Conservation (phyloP, 768 basidiomycete genomes). For the Tulasnella sp. region DNA sequence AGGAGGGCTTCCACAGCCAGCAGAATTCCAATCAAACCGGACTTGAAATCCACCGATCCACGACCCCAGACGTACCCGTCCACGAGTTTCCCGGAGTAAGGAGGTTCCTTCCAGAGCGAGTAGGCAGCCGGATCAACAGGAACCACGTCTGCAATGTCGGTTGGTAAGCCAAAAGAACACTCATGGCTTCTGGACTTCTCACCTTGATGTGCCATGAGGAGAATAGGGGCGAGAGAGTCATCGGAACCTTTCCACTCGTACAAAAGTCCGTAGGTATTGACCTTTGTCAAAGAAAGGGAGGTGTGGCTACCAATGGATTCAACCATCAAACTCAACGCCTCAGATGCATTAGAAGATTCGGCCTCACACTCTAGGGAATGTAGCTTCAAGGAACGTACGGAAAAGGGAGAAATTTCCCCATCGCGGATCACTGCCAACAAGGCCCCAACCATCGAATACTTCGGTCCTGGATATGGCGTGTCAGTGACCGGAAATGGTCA, state of each 20-base stretch:
- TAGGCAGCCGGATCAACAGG: constrained; percentile 58
- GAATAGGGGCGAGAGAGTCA: constrained; percentile 58
- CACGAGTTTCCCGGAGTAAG: constrained; percentile 55
- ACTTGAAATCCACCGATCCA: constrained; percentile 72
- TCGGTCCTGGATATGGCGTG: constrained; percentile 44
- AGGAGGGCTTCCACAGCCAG: constrained; percentile 59
- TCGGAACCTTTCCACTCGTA: constrained; percentile 70
- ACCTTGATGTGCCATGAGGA: constrained; percentile 70
- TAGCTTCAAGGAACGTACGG: constrained; percentile 52
- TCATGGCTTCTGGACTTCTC: not conserved
- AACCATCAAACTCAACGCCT: not conserved
- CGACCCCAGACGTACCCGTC: constrained; percentile 68
- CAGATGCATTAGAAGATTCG: not conserved
- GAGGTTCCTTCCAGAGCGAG: constrained; percentile 57
- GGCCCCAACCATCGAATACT: constrained; percentile 50
- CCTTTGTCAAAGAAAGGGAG: constrained; percentile 58
- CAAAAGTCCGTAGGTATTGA: constrained; percentile 74
- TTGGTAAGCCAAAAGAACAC: constrained; percentile 18
- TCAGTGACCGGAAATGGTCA: not conserved
- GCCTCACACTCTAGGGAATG: constrained; percentile 61
- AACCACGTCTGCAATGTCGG: constrained; percentile 55
- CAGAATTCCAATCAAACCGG: constrained; percentile 62
- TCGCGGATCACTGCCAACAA: constrained; percentile 49
- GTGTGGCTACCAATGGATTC: constrained; percentile 46
- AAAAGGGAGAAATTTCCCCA: constrained; percentile 56